phyloP scores from a whole-genome alignment of 495 filamentous ascomycete genomes.

The Neurospora tetraspora region DNA sequence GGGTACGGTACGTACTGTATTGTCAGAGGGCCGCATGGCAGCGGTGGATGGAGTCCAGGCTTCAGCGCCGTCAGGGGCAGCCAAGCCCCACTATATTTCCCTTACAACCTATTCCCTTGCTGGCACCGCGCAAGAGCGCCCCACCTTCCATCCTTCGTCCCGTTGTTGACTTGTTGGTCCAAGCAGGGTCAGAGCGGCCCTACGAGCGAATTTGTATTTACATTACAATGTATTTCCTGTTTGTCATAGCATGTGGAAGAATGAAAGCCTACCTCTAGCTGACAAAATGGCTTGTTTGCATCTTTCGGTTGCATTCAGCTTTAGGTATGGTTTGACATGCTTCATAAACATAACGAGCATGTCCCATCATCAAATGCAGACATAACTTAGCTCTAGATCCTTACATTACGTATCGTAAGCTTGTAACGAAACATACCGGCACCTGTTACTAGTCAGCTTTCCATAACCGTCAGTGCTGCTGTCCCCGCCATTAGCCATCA shows the following conservation, averaged over 20 bases:
- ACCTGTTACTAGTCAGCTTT: neutral
- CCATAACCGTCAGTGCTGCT: neutral
- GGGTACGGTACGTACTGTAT: neutral
- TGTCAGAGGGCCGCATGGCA: neutral
- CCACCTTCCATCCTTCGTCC: neutral
- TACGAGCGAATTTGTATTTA: neutral
- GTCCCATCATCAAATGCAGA: neutral
- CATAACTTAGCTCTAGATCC: neutral
- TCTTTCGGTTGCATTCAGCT: neutral
- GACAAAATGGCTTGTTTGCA: neutral
- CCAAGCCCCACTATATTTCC: neutral
- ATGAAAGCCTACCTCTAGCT: neutral
- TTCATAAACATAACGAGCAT: neutral
- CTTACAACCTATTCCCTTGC: too few species aligned
- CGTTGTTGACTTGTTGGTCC: neutral
- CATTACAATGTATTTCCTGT: neutral
- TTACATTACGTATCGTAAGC: neutral
- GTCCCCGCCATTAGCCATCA: neutral
- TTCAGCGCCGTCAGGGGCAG: neutral
- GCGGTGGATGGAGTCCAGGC: neutral
- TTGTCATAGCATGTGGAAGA: neutral
- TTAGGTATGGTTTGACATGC: neutral
- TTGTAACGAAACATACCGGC: neutral
- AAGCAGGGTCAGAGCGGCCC: neutral
- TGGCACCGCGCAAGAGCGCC: neutral